Base-by-base conservation (phyloP, 768 basidiomycete species). In the Termitomyces sp. region DNA sequence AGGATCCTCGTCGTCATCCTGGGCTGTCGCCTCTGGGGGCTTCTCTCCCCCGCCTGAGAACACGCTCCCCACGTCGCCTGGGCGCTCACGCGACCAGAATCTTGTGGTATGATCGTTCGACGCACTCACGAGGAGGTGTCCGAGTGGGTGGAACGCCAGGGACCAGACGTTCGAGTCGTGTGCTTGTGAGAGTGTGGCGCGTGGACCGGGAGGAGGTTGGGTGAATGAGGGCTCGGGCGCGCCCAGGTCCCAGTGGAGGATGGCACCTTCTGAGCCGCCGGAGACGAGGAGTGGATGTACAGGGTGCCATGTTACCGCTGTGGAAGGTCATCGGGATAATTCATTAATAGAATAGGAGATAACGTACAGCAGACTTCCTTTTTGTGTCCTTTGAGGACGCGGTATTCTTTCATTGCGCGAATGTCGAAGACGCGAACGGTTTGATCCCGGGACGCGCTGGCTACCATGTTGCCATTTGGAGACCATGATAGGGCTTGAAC, bases 141-240 rank as follows among this genome's bases (percentile, higher is more conserved):
- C 96, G 16, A 98, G 84, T 0, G 96, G 95, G 73, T 98, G 95
- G 81, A 87, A 99, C 4, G 93, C 85, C 62, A 99, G 83, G 0
- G 93, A 86, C 93, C 95, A 98, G 61, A 99, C 93, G 71, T 95
- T 95, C 33, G 92, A 93, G 76, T 99, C 97, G 79, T 99, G 97
- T 9, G 97, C 97, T 69, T 93, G 90, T n/a, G 90, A 88, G 65
- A 99, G 85, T 15, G 86, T 88, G 6, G 93, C 89, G 54, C 91
- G 87, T 0, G 94, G 91, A 3, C 77, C 72, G 33, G 83, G 73
- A 24, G 78, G 64, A 33, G 78, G 71, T 54, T 77, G 77, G 4
- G 75, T 63, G 37, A 73, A 68, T 18, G 81, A 69, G 44, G 80
- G 75, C 55, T 85, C 82, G n/a, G 82, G 79, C 3, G 89, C 77